A percentile compares a stretch with the other conserved stretches of the same genome.
Evolutionary conservation across 1,284 basidiomycete genomes (phyloP).

Genomic region (Mycosarcoma mackinlayi): DNA sequence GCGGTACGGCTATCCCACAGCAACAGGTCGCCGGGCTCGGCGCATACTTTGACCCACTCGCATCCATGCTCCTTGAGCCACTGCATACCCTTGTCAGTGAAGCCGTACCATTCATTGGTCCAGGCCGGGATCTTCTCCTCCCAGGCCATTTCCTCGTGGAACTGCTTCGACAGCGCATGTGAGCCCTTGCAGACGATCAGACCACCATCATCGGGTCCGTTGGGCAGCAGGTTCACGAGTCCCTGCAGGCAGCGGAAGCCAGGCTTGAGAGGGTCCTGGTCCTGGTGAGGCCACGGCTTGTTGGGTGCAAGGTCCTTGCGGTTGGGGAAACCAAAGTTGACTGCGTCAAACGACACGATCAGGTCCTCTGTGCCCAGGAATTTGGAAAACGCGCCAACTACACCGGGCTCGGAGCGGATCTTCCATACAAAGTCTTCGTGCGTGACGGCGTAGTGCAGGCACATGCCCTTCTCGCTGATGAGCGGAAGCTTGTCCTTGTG

Average conservation of each 20-base stretch:
- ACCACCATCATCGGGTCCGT: constrained; percentile 70
- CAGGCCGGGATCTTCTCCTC: constrained; percentile 66
- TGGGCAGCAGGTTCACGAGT: constrained; percentile 68
- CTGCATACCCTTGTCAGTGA: constrained; percentile 51
- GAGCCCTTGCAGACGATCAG: constrained; percentile 69
- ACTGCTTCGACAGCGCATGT: constrained; percentile 66
- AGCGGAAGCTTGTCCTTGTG: constrained; percentile 65
- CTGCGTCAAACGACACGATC: constrained; percentile 67
- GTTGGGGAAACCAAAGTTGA: constrained; percentile 16
- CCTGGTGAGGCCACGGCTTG: constrained; percentile 69
- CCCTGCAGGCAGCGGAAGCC: constrained; percentile 70
- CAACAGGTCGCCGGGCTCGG: constrained; percentile 69
- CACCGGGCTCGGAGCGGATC: constrained; percentile 66
- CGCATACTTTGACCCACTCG: constrained; percentile 57
- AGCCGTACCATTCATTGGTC: constrained; percentile 64
- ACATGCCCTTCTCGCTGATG: constrained; percentile 60
- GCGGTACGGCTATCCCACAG: constrained; percentile 52
- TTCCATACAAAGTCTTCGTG: constrained; percentile 70
- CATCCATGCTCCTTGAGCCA: constrained; percentile 63
- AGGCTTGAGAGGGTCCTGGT: constrained; percentile 67
- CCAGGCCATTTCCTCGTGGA: constrained; percentile 66
- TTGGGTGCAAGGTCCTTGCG: constrained; percentile 40
- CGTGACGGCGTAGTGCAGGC: constrained; percentile 63
- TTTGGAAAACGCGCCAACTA: constrained; percentile 67
- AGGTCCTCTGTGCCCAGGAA: constrained; percentile 70